Percentiles rank a stretch among this genome's conserved stretches.
Evolutionary conservation across 1,284 basidiomycete species (phyloP).

Genomic region (Ustanciosporium gigantosporum): DNA sequence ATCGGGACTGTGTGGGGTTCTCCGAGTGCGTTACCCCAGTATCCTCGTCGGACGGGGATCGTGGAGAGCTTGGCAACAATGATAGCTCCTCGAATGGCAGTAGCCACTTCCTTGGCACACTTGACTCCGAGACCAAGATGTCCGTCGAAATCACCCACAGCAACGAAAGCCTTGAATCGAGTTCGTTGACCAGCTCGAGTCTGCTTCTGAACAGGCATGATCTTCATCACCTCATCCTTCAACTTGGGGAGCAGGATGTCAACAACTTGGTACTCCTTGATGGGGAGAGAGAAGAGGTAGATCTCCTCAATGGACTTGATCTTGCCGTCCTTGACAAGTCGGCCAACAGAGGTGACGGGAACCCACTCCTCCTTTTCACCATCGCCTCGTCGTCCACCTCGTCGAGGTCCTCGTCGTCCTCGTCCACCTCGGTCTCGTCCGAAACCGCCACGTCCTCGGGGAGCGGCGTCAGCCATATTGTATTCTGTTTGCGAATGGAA

Average conservation of each 20-base stretch:
- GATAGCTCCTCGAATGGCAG: constrained; percentile 97
- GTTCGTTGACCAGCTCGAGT: constrained; percentile 99
- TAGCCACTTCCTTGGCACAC: constrained; percentile 99
- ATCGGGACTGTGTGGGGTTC: constrained; percentile 99
- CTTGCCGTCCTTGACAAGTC: constrained; percentile 98
- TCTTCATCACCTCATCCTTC: constrained; percentile 95
- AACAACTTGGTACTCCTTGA: constrained; percentile 61
- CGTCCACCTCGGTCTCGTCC: constrained; percentile 73
- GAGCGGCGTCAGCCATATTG: constrained; percentile 61
- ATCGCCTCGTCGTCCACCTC: constrained; percentile 88
- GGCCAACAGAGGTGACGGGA: constrained; percentile 98
- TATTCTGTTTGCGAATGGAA: constrained; percentile 16
- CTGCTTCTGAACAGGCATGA: constrained; percentile 99
- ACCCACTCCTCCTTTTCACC: constrained; percentile 93
- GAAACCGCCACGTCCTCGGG: constrained; percentile 67
- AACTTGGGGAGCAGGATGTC: constrained; percentile 61
- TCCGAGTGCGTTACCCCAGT: constrained; percentile 84
- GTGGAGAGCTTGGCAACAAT: constrained; percentile 94
- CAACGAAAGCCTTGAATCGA: constrained; percentile 99
- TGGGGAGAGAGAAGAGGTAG: constrained; percentile 98
- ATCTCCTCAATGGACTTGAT: constrained; percentile 99
- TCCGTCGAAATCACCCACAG: constrained; percentile 91
- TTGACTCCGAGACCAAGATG: constrained; percentile 99
- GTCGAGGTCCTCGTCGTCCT: constrained; percentile 79
- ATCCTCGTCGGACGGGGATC: constrained; percentile 94